Evolutionary conservation across 176 grass and related monocot genomes (phyloP), one percentile per base, ranked within the genome.

Genomic region (Chloris gayana): DNA sequence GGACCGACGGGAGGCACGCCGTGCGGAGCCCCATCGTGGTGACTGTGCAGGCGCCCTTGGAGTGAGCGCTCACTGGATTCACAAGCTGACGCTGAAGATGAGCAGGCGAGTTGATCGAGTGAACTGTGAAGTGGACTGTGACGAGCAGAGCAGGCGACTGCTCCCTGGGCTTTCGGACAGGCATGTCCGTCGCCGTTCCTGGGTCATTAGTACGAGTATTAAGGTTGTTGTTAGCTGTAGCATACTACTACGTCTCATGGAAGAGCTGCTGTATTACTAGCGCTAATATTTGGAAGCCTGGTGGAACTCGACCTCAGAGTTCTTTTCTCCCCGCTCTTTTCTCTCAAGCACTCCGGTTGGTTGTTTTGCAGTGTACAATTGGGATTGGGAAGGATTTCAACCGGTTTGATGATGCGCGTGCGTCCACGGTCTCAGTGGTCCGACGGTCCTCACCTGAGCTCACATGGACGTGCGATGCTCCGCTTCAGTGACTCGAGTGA

Each of bases 31-130:
- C 92, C 0, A 89, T 98, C 58, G 95, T 94, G 5, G 61, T 94
- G 49, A 93, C 92, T 19, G 31, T 98, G 29, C 95, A 98, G 62
- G 88, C 95, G 44, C 92, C 95, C 4, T 53, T 98, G 56, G 87
- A 91, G 78, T 95, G 91, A 74, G 3, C 11, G 45, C 12, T 37
- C 35, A 44, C 25, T 59, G 12, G 34, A 37, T 6, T 6, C 29
- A 32, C n/a, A 75, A 19, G 38, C 8, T 69, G 11, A 26, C n/a
- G 25, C 27, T 0, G 56, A 37, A 21, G 15, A 17, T 11, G 21
- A 57, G 54, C 54, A 2, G 54, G 21, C 76, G 27, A n/a, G 32
- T 51, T 25, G 30, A 50, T 83, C 47, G 24, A 73, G 79, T 32
- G n/a, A 77, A 42, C 56, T 49, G 46, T 45, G 46, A 49, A 21